These are phyloP conservation scores for Coemansia guatemalensis DNA, from an alignment of 192 early-diverging fungal genomes.

Conservation along the genomic window DNA sequence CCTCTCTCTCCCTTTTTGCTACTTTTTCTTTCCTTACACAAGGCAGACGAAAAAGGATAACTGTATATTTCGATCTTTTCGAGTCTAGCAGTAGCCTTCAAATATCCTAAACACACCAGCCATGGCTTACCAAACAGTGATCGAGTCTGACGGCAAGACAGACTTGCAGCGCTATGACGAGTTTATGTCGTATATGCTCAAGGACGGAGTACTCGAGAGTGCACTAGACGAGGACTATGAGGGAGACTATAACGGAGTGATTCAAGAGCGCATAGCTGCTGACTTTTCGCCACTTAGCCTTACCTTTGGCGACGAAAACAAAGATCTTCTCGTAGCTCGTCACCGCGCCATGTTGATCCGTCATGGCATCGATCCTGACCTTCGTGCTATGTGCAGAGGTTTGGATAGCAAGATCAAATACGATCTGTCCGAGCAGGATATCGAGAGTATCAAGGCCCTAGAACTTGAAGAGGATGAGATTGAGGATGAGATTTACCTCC, in stretches of 20 bases:
- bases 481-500: slow-evolving; percentile 45
- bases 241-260: slow-evolving; percentile 42
- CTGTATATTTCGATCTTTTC: slow-evolving; percentile 12
- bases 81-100: slow-evolving; percentile 7
- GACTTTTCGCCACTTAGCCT: slow-evolving; percentile 42
- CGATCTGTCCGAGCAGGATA: slow-evolving; percentile 49
- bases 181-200: slow-evolving; percentile 34
- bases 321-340: slow-evolving; percentile 31
- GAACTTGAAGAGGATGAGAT: slow-evolving; percentile 42
- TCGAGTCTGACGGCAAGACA: slow-evolving; percentile 49
- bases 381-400: slow-evolving; percentile 47
- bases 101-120: slow-evolving; percentile 6
- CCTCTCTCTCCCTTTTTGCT: slow-evolving; percentile 6
- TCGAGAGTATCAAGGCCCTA: slow-evolving; percentile 39
- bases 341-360: slow-evolving; percentile 53
- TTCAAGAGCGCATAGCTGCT: slow-evolving; percentile 53
- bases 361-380: slow-evolving; percentile 29
- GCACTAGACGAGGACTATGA: slow-evolving; percentile 47
- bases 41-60: neutral
- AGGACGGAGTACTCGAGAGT: slow-evolving; percentile 50
- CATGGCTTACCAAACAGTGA: slow-evolving; percentile 47
- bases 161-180: slow-evolving; percentile 54
- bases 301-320: slow-evolving; percentile 39
- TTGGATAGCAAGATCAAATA: slow-evolving; percentile 49
- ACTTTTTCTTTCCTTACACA: neutral